These are phyloP conservation scores for Podaxis carcinomalis DNA, from an alignment of 768 basidiomycete species.

Conservation along the genomic window DNA sequence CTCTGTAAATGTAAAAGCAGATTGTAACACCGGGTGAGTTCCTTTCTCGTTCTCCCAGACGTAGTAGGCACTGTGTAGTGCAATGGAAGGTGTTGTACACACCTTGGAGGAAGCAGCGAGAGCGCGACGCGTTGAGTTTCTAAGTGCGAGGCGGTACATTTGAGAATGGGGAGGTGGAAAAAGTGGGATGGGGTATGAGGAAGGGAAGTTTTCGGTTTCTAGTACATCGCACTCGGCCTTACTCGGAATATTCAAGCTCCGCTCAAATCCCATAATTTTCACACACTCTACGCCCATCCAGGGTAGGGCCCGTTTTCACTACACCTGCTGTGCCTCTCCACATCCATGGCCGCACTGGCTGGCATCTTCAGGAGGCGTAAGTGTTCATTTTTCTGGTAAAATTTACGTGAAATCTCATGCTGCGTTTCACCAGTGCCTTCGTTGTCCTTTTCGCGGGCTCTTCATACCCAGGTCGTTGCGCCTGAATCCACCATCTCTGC, in stretches of 20 bases:
- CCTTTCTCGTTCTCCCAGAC: constrained; percentile 3
- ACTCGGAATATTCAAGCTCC: constrained; percentile 45
- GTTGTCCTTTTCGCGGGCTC: constrained; percentile 13
- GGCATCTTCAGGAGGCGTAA: constrained; percentile 27
- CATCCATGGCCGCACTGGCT: constrained; percentile 24
- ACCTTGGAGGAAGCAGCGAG: constrained; percentile 69
- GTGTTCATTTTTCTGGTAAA: constrained; percentile 10
- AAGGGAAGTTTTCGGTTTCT: constrained; percentile 41
- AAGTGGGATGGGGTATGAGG: constrained; percentile 35
- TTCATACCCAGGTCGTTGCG: constrained; percentile 21
- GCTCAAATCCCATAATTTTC: constrained; percentile 26
- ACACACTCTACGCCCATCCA: constrained; percentile 4
- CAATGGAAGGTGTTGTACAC: constrained; percentile 10
- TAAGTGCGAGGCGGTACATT: constrained; percentile 82
- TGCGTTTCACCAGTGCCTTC: constrained; percentile 12
- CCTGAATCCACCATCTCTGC: constrained; percentile 51
- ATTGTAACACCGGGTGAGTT: constrained; percentile 21
- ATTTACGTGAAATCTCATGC: background rate
- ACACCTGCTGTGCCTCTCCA: constrained; percentile 3
- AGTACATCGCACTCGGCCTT: constrained; percentile 33
- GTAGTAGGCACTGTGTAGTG: background rate
- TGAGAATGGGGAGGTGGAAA: constrained; percentile 45
- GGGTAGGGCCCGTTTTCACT: background rate
- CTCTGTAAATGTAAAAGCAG: constrained; percentile 26
- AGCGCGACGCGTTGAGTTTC: constrained; percentile 76